Base-by-base conservation (phyloP, 768 basidiomycete species). In the Russula vinacea region DNA sequence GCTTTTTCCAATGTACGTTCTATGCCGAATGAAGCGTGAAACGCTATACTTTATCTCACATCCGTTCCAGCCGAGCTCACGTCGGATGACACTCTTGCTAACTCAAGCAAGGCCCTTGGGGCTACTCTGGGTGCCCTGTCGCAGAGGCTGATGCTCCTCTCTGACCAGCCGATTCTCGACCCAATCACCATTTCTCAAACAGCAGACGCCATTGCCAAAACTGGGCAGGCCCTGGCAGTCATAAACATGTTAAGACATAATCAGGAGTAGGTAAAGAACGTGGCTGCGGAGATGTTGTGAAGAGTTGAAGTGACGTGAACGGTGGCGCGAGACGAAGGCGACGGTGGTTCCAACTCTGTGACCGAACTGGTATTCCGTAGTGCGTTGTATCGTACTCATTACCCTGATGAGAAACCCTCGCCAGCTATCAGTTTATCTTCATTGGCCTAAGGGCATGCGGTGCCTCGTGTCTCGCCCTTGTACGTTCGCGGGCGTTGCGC, bases 131-230 rank as follows among this genome's bases (percentile, higher is more conserved):
- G 45, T 47, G 29, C 35, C 26, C 47, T 69, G 16, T 67, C 68
- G n/a, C 62, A 62, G 50, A 57, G 62, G 37, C 26, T 69, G n/a
- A 32, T 60, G 3, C 37, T 55, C 9, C 58, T 67, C 55, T 57
- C 66, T 22, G 44, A 42, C 19, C 66, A 64, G 55, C 14, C 62
- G 2, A 40, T 59, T 42, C 56, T 62, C 37, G 66, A 69, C 29
- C 62, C 68, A 33, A 32, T 58, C 6, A 24, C 52, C 19, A 62
- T 69, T 45, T 59, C 62, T 35, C 66, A 64, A 44, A 69, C 60
- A 11, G 68, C 66, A 50, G 66, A 69, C 39, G 68, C 68, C 29
- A 67, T 69, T 32, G 45, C 65, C 60, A 68, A 14, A 37, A 60
- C 57, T 17, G 66, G 62, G 55, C 66, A 68, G 44, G 68, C 68